phyloP scores from a whole-genome alignment of 139 green algal species.

The Chlamydomonas sp. region DNA sequence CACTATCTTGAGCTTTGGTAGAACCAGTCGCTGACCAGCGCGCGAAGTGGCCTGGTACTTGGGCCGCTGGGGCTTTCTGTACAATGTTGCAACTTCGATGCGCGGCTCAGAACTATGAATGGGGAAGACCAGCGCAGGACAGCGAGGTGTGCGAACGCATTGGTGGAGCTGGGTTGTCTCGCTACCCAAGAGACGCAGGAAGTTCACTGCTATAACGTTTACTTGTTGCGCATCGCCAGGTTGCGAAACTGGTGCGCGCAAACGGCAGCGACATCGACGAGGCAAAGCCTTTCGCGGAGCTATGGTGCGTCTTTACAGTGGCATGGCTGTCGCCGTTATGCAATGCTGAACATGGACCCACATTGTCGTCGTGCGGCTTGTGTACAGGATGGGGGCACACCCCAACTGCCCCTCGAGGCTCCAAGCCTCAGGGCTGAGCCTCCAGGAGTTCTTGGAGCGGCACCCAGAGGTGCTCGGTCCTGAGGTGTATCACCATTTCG shows the following conservation, averaged over 20 bases:
- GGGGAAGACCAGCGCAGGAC: conserved; percentile 69
- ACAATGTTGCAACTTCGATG: conserved; percentile 51
- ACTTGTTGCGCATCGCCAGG: conserved; percentile 52
- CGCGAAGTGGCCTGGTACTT: too few species aligned
- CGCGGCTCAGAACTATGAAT: conserved; percentile 91
- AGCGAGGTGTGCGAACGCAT: conserved; percentile 68
- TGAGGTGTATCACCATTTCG: conserved; percentile 71
- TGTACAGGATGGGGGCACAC: conserved; percentile 94
- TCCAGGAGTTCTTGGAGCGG: conserved; percentile 73
- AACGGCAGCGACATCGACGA: conserved; percentile 73
- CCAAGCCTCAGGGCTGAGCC: conserved; percentile 40
- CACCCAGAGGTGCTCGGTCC: conserved; percentile 79
- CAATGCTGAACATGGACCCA: neutral
- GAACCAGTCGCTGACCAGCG: too few species aligned
- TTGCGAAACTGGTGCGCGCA: conserved; percentile 74
- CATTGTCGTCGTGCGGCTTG: neutral
- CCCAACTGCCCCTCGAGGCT: conserved; percentile 85
- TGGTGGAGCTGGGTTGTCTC: neutral
- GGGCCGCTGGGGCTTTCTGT: too few species aligned
- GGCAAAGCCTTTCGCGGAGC: conserved; percentile 90
- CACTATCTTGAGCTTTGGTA: too few species aligned
- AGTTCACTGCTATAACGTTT: neutral
- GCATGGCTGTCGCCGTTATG: neutral
- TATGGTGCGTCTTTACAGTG: conserved; percentile 78
- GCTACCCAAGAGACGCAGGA: neutral